Percentiles rank a stretch among this genome's conserved stretches.
These are phyloP conservation scores for Hymenoscyphus salicellus DNA, from an alignment of 2,329 filamentous ascomycete species.

Conservation along the genomic window DNA sequence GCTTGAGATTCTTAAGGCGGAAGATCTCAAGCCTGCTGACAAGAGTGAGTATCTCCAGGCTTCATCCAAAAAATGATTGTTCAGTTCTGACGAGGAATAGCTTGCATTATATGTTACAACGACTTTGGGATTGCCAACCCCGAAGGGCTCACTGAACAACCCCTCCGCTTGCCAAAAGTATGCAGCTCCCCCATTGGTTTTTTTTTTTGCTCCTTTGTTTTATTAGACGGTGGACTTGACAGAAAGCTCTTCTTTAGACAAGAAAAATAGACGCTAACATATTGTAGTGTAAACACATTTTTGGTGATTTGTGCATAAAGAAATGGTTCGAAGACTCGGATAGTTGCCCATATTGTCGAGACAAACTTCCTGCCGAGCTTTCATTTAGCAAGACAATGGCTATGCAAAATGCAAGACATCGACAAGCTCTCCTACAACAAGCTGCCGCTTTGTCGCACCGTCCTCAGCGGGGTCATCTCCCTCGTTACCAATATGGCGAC, in stretches of 20 bases:
- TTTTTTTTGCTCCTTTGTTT: background rate
- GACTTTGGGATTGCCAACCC: conserved; percentile 56
- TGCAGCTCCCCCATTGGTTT: background rate
- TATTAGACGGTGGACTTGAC: background rate
- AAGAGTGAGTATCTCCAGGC: conserved; percentile 28
- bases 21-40: conserved; percentile 29
- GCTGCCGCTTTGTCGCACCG: conserved; percentile 2
- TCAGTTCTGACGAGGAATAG: conserved; percentile 37
- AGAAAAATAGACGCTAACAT: background rate
- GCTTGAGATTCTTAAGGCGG: conserved; percentile 31
- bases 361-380: conserved; percentile 54
- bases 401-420: conserved; percentile 13
- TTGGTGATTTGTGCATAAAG: conserved; percentile 62
- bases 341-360: conserved; percentile 62
- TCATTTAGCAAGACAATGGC: conserved; percentile 19
- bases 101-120: conserved; percentile 63
- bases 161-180: conserved; percentile 53
- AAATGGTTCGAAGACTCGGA: conserved; percentile 63
- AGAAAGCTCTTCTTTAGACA: background rate
- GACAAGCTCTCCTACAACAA: conserved; percentile 15
- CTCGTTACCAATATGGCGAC: conserved; percentile 5
- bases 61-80: background rate
- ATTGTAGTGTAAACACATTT: conserved; percentile 55
- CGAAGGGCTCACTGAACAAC: conserved; percentile 55
- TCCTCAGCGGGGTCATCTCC: background rate